Base-by-base conservation (phyloP, 2,329 filamentous ascomycete genomes). In the Pezicula rhizophila region DNA sequence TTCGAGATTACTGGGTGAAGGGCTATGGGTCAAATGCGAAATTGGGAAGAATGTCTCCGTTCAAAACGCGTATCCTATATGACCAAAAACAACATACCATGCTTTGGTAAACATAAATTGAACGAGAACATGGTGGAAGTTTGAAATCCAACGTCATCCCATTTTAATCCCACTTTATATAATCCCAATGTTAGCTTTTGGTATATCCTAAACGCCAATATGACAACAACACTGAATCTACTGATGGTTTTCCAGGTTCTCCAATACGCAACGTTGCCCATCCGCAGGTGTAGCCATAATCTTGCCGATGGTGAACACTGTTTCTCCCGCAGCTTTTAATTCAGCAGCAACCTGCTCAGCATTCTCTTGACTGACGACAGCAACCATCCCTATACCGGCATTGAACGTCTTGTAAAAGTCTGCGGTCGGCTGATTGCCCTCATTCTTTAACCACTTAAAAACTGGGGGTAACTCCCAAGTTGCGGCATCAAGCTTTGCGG, bases 361-460 rank as follows among this genome's bases (percentile, higher is more conserved):
- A 57, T 86, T 78, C 31, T 72, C 76, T 48, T 78, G 72, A 25
- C 78, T 79, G 2, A 96, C 89, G 5, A 90, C 89, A 26, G 91
- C 75, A 5, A 96, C 87, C 91, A 99, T 97, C 42, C 93, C 93
- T 40, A 99, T 73, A 45, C 93, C 93, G 7, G 86, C 90, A 73
- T 99, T 99, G 78, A 96, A 97, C 2, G 90, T 93, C 50, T 90
- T 78, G 45, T 85, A 89, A 79, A 97, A 95, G 72, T 99, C 93
- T 8, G 73, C 64, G 2, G 84, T 76, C 46, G 77, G 79, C 28
- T 97, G 83, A 52, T 86, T 85, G n/a, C 81, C 82, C 3, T 74
- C 72, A 52, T 66, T 47, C 71, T 90, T 89, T 60, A 99, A 77
- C 93, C 93, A 99, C 62, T 77, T 76, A 72, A 97, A 93, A 4